These are phyloP conservation scores for Lumnitzera racemosa DNA, from an alignment of 345 rosid species.

Conservation along the genomic window DNA sequence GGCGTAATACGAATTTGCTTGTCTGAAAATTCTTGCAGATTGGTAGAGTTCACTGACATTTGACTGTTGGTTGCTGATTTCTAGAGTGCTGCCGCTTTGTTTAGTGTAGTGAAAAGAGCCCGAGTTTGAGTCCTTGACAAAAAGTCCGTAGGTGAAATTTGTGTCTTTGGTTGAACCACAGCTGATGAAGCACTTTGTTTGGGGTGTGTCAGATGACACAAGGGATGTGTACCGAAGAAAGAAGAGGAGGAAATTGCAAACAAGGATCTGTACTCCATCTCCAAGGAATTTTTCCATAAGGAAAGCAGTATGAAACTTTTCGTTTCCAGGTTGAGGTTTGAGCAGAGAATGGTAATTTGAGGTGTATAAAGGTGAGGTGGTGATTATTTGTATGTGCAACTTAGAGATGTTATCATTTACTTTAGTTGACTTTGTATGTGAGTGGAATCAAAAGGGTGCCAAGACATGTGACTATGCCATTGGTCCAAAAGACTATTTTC, in stretches of 20 bases:
- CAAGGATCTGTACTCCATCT: no score
- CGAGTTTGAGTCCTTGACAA: conserved; percentile 13
- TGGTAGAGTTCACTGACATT: conserved; percentile 14
- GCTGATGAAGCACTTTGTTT: conserved; percentile 17
- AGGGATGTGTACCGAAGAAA: conserved; percentile 9
- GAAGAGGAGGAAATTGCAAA: background rate
- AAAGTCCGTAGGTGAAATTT: conserved; percentile 2
- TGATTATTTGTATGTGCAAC: no score
- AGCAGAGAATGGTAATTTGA: no score
- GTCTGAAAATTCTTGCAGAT: conserved; percentile 41
- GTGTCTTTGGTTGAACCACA: conserved; percentile 18
- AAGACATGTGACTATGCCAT: no score
- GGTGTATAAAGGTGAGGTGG: no score
- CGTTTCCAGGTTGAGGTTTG: no score
- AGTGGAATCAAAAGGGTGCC: no score
- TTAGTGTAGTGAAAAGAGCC: background rate
- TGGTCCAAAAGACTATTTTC: no score
- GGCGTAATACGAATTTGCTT: conserved; percentile 19
- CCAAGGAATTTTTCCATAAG: no score
- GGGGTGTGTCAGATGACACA: conserved; percentile 1
- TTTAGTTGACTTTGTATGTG: no score
- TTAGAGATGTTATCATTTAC: no score
- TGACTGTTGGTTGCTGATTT: background rate
- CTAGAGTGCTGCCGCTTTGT: conserved; percentile 1
- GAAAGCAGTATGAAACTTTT: no score